A percentile compares a stretch with the other conserved stretches of the same genome.
Conservation (phyloP, 768 basidiomycete species). For the Boletus coccyginus region DNA sequence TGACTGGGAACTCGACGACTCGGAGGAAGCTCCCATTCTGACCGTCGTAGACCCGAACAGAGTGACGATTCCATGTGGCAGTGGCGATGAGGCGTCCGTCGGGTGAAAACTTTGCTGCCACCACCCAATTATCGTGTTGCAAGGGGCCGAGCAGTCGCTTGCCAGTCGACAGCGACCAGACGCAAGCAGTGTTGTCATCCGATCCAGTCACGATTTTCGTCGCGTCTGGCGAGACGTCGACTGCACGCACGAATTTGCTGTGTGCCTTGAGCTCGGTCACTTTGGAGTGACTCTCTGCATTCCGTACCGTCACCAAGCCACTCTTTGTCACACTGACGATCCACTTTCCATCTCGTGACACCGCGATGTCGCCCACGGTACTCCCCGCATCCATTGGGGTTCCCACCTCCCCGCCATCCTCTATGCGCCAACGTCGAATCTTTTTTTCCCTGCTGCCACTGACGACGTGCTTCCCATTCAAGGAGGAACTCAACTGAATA, state of each 20-base stretch:
- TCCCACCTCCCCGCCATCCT: not conserved
- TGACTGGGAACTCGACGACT: not conserved
- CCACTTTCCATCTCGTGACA: not conserved
- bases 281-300: no score
- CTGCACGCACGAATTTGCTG: not conserved
- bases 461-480: not conserved
- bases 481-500: not conserved
- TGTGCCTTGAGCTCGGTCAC: not conserved
- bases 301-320: no score
- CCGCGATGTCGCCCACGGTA: not conserved
- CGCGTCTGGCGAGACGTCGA: conserved; percentile 2
- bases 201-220: not conserved
- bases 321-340: not conserved
- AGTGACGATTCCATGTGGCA: not conserved
- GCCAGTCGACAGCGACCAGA: not conserved
- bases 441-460: not conserved
- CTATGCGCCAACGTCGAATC: not conserved
- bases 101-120: not conserved
- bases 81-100: not conserved
- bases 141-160: not conserved
- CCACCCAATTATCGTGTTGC: not conserved
- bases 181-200: not conserved
- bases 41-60: not conserved
- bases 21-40: not conserved
- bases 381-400: no score